Evolutionary conservation across 2,329 filamentous ascomycete species (phyloP).

Genomic region (Gaeumannomyces tritici): DNA sequence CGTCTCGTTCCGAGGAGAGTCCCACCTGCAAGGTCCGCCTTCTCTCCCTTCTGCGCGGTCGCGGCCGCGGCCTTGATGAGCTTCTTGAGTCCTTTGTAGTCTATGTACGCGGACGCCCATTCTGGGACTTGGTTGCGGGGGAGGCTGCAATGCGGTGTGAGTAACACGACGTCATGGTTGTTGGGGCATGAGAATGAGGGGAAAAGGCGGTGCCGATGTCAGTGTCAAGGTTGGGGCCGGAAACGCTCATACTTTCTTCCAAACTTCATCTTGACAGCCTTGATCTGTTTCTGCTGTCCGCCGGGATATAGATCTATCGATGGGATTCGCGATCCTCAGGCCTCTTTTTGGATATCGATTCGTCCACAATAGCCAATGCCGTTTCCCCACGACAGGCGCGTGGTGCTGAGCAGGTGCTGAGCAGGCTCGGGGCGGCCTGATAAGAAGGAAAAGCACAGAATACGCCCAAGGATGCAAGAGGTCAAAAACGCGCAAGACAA

Average conservation of each 20-base stretch:
- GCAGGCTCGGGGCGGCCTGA: neutral
- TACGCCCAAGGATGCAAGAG: neutral
- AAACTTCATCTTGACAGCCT: slow-evolving; percentile 22
- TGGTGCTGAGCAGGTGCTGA: neutral
- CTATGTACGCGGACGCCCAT: slow-evolving; percentile 76
- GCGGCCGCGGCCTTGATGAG: slow-evolving; percentile 74
- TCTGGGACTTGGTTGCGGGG: slow-evolving; percentile 78
- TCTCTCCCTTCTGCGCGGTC: slow-evolving; percentile 56
- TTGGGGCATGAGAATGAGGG: neutral
- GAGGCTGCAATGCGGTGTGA: slow-evolving; percentile 26
- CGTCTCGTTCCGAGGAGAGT: slow-evolving; percentile 16
- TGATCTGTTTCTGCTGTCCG: neutral
- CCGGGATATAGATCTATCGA: neutral
- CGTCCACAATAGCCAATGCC: neutral
- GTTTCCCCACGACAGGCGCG: neutral
- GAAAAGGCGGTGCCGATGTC: neutral
- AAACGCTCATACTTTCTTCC: slow-evolving; percentile 20
- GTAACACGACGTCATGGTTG: neutral
- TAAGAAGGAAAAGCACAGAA: neutral
- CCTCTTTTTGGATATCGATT: neutral
- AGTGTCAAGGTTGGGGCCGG: neutral
- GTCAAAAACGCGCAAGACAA: neutral
- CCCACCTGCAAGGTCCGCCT: slow-evolving; percentile 86
- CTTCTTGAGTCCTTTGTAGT: slow-evolving; percentile 91
- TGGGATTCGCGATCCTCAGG: neutral